phyloP scores from a whole-genome alignment of 192 early-diverging fungal species.

The Coemansia brasiliensis region DNA sequence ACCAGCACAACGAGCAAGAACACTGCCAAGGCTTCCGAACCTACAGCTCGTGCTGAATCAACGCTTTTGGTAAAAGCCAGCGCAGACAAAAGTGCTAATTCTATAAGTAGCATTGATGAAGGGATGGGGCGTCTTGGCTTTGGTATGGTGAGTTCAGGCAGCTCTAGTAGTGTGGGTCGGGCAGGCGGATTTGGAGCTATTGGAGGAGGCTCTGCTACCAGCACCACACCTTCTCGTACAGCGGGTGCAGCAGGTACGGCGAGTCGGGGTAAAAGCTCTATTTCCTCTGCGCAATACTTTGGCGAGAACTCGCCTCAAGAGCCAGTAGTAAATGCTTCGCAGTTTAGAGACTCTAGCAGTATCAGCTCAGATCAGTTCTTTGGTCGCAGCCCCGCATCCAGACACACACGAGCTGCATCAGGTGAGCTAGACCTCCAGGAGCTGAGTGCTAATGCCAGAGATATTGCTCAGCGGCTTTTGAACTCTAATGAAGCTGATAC shows the following conservation, averaged over 20 bases:
- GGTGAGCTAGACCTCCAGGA: constrained; percentile 63
- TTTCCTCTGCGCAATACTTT: constrained; percentile 33
- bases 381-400: constrained; percentile 67
- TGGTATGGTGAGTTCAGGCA: constrained; percentile 34
- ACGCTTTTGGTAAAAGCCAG: not conserved
- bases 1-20: not conserved
- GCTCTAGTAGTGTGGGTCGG: constrained; percentile 2
- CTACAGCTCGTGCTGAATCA: not conserved
- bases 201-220: constrained; percentile 1
- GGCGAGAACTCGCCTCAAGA: constrained; percentile 17
- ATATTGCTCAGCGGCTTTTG: constrained; percentile 56
- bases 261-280: constrained; percentile 13
- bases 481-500: constrained; percentile 52
- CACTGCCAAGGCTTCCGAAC: not conserved
- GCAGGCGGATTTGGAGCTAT: constrained; percentile 59
- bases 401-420: constrained; percentile 68
- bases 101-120: constrained; percentile 42
- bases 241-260: not conserved
- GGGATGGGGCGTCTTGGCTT: constrained; percentile 71
- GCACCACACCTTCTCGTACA: not conserved
- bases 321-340: constrained; percentile 13
- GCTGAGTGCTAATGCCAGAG: constrained; percentile 51
- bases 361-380: constrained; percentile 95
- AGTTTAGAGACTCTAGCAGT: constrained; percentile 79
- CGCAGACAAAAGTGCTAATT: not conserved